These are phyloP conservation scores for Durio zibethinus DNA, from an alignment of 345 rosid genomes.

Conservation along the genomic window DNA sequence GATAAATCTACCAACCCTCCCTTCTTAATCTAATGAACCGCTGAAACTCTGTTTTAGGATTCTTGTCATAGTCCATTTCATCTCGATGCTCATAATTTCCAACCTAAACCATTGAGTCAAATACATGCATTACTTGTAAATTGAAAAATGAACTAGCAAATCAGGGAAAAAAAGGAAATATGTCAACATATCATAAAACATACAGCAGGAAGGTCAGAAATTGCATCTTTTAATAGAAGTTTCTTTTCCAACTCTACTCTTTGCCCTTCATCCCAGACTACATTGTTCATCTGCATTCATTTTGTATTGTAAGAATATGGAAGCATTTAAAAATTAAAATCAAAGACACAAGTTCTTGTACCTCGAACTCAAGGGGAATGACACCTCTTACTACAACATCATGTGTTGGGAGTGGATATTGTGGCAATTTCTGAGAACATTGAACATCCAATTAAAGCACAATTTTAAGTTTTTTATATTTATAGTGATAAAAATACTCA, in stretches of 20 bases:
- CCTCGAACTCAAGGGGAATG: constrained; percentile 62
- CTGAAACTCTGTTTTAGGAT: constrained; percentile 50
- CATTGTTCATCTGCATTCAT: constrained; percentile 38
- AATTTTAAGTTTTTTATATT: background rate
- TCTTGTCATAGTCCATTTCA: constrained; percentile 41
- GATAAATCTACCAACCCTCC: constrained; percentile 27
- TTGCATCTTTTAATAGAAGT: constrained; percentile 48
- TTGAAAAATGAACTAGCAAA: background rate
- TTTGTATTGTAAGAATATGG: background rate
- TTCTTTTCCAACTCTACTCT: constrained; percentile 28
- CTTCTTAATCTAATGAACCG: constrained; percentile 33
- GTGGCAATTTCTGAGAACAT: constrained; percentile 55
- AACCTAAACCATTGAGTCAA: constrained; percentile 29
- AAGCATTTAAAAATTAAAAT: background rate
- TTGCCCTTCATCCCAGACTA: constrained; percentile 45
- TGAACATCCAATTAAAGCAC: background rate
- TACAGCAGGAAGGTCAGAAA: constrained; percentile 59
- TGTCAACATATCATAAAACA: background rate
- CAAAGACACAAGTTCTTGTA: constrained; percentile 14
- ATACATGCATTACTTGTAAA: background rate
- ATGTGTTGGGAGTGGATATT: constrained; percentile 77
- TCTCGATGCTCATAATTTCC: constrained; percentile 38
- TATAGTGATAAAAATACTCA: background rate
- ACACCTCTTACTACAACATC: constrained; percentile 56
- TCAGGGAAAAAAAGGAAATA: background rate